These are phyloP conservation scores for Cystofilobasidium bisporidii DNA, from an alignment of 768 basidiomycete genomes.

Conservation along the genomic window DNA sequence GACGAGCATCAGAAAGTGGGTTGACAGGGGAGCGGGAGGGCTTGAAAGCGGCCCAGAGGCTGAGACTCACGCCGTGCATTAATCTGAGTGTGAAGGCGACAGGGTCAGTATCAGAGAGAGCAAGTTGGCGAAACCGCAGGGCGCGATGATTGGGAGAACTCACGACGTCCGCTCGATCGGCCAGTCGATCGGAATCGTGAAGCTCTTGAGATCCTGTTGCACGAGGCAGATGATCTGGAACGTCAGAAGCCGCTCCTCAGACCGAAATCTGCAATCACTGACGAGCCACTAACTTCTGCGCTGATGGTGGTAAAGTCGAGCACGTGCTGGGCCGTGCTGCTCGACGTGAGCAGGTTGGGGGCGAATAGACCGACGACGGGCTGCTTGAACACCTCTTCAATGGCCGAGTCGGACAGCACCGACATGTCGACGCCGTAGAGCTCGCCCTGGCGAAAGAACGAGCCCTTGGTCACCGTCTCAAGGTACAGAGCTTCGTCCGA, in stretches of 20 bases:
- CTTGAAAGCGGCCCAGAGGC: not conserved
- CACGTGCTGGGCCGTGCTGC: slow-evolving; percentile 4
- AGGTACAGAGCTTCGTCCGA: slow-evolving; percentile 25
- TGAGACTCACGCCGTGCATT: slow-evolving; percentile 17
- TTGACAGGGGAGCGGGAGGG: not conserved
- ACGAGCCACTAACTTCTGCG: slow-evolving; percentile 3
- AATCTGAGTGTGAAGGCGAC: too few relatives aligned
- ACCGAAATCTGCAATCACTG: too few relatives aligned
- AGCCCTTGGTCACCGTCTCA: slow-evolving; percentile 24
- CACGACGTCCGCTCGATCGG: slow-evolving; percentile 24
- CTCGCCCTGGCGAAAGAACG: slow-evolving; percentile 20
- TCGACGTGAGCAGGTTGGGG: slow-evolving; percentile 14
- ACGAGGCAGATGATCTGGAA: too few relatives aligned
- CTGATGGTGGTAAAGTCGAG: slow-evolving; percentile 25
- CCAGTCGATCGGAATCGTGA: slow-evolving; percentile 25
- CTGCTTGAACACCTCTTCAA: slow-evolving; percentile 21
- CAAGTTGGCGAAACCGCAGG: too few relatives aligned
- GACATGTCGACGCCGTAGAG: slow-evolving; percentile 27
- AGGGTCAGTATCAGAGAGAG: too few relatives aligned
- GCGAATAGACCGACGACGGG: slow-evolving; percentile 28
- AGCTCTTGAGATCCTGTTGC: slow-evolving; percentile 21
- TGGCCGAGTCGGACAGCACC: slow-evolving; percentile 5
- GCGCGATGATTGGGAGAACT: not conserved
- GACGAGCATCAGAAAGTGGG: not conserved
- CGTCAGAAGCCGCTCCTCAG: not conserved